Conservation (phyloP, 495 filamentous ascomycete species). For the Tuber calosporum region DNA sequence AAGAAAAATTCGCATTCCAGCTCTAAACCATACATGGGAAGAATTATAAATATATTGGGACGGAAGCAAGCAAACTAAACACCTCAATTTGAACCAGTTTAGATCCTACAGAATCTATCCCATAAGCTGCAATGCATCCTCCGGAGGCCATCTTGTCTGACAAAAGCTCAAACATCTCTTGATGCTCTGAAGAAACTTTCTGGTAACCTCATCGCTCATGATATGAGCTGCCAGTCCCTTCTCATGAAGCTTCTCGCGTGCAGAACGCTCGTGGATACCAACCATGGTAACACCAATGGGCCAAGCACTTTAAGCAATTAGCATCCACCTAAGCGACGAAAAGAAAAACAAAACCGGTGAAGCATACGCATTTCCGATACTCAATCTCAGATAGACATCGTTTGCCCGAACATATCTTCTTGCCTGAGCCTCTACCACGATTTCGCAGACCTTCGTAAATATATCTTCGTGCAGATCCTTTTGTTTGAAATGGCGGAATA, state of each 20-base stretch:
- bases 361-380: constrained; percentile 84
- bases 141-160: constrained; percentile 90
- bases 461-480: constrained; percentile 69
- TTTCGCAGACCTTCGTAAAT: constrained; percentile 81
- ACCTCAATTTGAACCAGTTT: not conserved
- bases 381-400: constrained; percentile 83
- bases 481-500: constrained; percentile 85
- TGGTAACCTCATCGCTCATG: constrained; percentile 88
- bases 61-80: not conserved
- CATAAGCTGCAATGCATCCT: constrained; percentile 91
- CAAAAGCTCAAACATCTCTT: constrained; percentile 95
- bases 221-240: constrained; percentile 86
- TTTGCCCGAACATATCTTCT: constrained; percentile 92
- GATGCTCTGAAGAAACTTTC: constrained; percentile 95
- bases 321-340: constrained; percentile 9
- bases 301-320: constrained; percentile 59
- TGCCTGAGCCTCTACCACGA: constrained; percentile 82
- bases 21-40: not conserved
- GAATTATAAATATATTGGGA: not conserved
- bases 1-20: not conserved
- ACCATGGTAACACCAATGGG: constrained; percentile 99
- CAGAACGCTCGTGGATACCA: constrained; percentile 93
- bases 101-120: constrained; percentile 51
- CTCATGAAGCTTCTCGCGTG: constrained; percentile 88
- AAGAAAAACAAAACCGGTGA: not conserved